Evolutionary conservation across 2,329 filamentous ascomycete species (phyloP).

Genomic region (Aphanocladium album): DNA sequence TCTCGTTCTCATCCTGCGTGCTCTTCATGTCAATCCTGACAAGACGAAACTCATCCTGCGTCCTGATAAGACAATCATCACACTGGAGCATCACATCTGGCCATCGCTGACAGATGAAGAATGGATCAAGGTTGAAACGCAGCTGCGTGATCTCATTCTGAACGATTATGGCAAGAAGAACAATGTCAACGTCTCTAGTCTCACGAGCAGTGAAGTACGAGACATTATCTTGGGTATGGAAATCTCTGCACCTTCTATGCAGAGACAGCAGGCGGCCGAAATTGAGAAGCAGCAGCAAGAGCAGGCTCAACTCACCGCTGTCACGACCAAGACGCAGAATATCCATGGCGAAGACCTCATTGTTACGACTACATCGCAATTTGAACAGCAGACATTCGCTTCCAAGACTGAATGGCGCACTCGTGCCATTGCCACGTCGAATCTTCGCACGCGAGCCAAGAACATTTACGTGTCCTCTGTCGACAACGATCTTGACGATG

Average conservation of each 20-base stretch:
- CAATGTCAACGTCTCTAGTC: constrained; percentile 95
- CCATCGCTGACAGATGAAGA: constrained; percentile 89
- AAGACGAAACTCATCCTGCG: constrained; percentile 95
- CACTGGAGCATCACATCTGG: constrained; percentile 98
- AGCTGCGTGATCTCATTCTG: constrained; percentile 88
- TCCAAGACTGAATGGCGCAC: constrained; percentile 99
- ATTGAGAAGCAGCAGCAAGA: constrained; percentile 99
- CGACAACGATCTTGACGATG: constrained; percentile 83
- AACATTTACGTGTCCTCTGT: constrained; percentile 98
- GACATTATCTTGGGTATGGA: constrained; percentile 99
- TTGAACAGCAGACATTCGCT: constrained; percentile 94
- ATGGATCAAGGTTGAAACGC: constrained; percentile 99
- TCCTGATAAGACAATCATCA: constrained; percentile 97
- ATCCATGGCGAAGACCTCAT: constrained; percentile 96
- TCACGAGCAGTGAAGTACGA: constrained; percentile 94
- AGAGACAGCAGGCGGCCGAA: constrained; percentile 95
- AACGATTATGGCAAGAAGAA: constrained; percentile 99
- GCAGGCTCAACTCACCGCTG: constrained; percentile 90
- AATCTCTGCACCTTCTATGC: constrained; percentile 95
- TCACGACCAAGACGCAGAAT: constrained; percentile 97
- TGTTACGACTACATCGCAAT: constrained; percentile 95
- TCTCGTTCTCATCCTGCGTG: constrained; percentile 86
- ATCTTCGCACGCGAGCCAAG: constrained; percentile 87
- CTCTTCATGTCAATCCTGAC: constrained; percentile 94
- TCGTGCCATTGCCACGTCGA: constrained; percentile 91